Evolutionary conservation across 441 rosid genomes (phyloP).

Genomic region (Erodium chrysanthum): DNA sequence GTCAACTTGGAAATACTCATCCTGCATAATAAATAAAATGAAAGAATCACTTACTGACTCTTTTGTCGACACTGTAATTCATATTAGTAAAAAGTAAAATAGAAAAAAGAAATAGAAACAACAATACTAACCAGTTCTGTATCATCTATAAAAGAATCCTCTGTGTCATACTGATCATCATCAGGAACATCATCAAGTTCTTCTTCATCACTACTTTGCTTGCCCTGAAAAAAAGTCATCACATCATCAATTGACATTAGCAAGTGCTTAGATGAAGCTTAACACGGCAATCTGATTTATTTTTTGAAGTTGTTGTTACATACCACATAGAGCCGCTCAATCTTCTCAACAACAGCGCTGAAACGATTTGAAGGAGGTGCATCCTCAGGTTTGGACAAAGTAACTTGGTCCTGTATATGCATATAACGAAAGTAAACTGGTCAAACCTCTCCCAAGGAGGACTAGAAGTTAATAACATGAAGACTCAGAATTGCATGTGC

Average conservation of each 20-base stretch:
- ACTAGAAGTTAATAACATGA: neutral
- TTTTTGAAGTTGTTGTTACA: neutral
- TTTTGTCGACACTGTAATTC: neutral
- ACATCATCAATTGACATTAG: no score
- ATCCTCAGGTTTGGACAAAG: neutral
- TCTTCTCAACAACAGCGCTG: slow-evolving; percentile 96
- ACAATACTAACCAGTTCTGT: slow-evolving; percentile 59
- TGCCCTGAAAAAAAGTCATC: slow-evolving; percentile 48
- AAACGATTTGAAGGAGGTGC: slow-evolving; percentile 48
- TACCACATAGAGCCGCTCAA: slow-evolving; percentile 94
- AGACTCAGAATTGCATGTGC: neutral
- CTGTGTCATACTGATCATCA: slow-evolving; percentile 95
- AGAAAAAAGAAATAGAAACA: neutral
- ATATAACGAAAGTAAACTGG: neutral
- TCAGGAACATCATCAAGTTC: slow-evolving; percentile 79
- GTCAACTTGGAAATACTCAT: slow-evolving; percentile 27
- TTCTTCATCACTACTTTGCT: slow-evolving; percentile 93
- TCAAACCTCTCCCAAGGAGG: neutral
- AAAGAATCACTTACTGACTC: neutral
- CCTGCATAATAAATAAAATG: slow-evolving; percentile 22
- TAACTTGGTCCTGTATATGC: neutral
- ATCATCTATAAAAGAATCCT: slow-evolving; percentile 96
- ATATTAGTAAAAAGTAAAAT: neutral
- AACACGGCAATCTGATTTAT: neutral
- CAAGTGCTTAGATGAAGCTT: neutral